Conservation (phyloP, 2,329 filamentous ascomycete genomes). For the Colletotrichum theobromicola region DNA sequence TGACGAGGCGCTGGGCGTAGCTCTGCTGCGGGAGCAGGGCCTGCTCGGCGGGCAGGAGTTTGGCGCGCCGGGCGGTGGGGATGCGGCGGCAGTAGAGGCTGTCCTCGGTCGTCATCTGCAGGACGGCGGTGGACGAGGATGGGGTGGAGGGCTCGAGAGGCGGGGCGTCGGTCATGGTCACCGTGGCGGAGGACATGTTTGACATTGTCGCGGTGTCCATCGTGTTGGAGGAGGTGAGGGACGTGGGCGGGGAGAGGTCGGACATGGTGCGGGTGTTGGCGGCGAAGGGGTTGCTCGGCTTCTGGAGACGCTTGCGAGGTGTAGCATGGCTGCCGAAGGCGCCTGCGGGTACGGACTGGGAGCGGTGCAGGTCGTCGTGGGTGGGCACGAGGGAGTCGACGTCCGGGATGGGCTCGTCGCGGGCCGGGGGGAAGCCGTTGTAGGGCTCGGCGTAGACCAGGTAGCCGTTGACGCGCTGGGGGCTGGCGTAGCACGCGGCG, state of each 20-base stretch:
- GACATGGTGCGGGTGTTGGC: conserved; percentile 36
- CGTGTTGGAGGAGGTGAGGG: conserved; percentile 59
- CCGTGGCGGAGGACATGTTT: conserved; percentile 44
- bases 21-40: conserved; percentile 74
- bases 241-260: conserved; percentile 47
- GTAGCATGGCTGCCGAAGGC: conserved; percentile 26
- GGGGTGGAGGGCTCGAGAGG: conserved; percentile 21
- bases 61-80: conserved; percentile 68
- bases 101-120: conserved; percentile 30
- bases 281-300: conserved; percentile 35
- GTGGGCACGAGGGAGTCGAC: conserved; percentile 44
- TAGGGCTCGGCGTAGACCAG: conserved; percentile 76
- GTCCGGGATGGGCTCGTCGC: conserved; percentile 68
- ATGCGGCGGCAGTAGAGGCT: conserved; percentile 65
- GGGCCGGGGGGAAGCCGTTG: conserved; percentile 65
- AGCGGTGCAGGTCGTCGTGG: conserved; percentile 33
- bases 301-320: conserved; percentile 27
- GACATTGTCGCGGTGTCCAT: conserved; percentile 61
- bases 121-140: neutral
- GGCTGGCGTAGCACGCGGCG: conserved; percentile 71
- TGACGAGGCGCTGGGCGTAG: conserved; percentile 66
- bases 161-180: conserved; percentile 46
- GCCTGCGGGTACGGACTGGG: conserved; percentile 40
- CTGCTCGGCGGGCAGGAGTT: conserved; percentile 71
- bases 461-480: conserved; percentile 73